phyloP scores from a whole-genome alignment of 768 basidiomycete species.

The Boletus vermiculosoides region DNA sequence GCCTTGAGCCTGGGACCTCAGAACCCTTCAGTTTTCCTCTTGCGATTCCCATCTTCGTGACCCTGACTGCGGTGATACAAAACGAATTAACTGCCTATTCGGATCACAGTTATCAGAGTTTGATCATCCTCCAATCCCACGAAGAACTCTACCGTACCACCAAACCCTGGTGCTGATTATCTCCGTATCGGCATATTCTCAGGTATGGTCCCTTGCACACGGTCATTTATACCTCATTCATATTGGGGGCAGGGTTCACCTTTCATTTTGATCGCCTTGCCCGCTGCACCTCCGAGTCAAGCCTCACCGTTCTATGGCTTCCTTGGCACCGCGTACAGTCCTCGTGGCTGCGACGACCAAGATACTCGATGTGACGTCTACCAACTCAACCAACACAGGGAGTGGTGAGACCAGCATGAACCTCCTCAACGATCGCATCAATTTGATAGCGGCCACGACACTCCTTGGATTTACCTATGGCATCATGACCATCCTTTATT shows the following conservation, averaged over 20 bases:
- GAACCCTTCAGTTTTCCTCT: neutral
- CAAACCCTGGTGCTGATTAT: constrained; percentile 5
- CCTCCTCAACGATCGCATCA: constrained; percentile 24
- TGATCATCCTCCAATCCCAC: constrained; percentile 9
- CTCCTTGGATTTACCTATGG: constrained; percentile 24
- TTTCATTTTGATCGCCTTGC: constrained; percentile 15
- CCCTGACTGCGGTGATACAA: constrained; percentile 13
- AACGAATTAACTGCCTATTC: constrained; percentile 3
- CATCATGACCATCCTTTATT: constrained; percentile 21
- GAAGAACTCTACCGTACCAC: constrained; percentile 2
- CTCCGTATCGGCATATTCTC: constrained; percentile 13
- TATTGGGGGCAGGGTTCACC: constrained; percentile 10
- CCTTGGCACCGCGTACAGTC: neutral
- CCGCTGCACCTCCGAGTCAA: constrained; percentile 11
- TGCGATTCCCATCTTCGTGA: neutral
- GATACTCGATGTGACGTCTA: constrained; percentile 7
- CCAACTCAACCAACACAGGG: constrained; percentile 7
- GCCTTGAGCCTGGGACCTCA: neutral
- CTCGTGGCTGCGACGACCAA: constrained; percentile 6
- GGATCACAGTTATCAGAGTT: constrained; percentile 23
- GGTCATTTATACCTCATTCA: constrained; percentile 25
- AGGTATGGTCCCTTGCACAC: constrained; percentile 18
- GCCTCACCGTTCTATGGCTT: constrained; percentile 3
- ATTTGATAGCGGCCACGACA: constrained; percentile 26
- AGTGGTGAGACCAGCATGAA: constrained; percentile 1